Percentiles rank a stretch among this genome's conserved stretches.
phyloP scores from a whole-genome alignment of 257 asterid species.

The Nicotiana tomentosiformis region DNA sequence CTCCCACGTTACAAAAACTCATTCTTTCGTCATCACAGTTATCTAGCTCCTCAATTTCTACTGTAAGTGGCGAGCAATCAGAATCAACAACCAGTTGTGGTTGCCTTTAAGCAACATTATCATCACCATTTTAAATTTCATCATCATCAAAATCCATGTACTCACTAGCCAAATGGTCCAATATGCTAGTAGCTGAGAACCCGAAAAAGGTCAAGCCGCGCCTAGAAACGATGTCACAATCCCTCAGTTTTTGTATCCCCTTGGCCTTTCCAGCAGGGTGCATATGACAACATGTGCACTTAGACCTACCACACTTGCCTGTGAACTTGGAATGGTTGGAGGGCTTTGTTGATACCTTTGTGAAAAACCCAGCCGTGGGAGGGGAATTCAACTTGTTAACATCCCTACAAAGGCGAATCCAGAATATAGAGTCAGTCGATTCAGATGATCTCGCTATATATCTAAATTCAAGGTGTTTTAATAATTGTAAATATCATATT shows the following conservation, averaged over 20 bases:
- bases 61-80: neutral
- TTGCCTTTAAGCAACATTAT: neutral
- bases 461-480: neutral
- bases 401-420: neutral
- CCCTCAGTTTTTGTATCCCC: constrained; percentile 41
- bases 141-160: neutral
- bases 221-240: constrained; percentile 19
- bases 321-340: constrained; percentile 86
- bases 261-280: constrained; percentile 53
- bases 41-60: neutral
- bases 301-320: constrained; percentile 53
- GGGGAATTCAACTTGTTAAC: constrained; percentile 14
- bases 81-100: neutral
- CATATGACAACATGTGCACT: constrained; percentile 43
- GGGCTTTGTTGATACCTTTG: constrained; percentile 54
- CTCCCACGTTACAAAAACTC: constrained; percentile 26
- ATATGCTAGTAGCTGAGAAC: constrained; percentile 46
- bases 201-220: constrained; percentile 37
- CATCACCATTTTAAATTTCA: neutral
- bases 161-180: constrained; percentile 46
- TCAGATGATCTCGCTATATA: neutral
- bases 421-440: neutral
- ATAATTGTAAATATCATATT: neutral
- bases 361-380: constrained; percentile 58
- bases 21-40: constrained; percentile 4